Evolutionary conservation across 164 flowering plant genomes (phyloP).

Genomic region (Umbellularia californica): DNA sequence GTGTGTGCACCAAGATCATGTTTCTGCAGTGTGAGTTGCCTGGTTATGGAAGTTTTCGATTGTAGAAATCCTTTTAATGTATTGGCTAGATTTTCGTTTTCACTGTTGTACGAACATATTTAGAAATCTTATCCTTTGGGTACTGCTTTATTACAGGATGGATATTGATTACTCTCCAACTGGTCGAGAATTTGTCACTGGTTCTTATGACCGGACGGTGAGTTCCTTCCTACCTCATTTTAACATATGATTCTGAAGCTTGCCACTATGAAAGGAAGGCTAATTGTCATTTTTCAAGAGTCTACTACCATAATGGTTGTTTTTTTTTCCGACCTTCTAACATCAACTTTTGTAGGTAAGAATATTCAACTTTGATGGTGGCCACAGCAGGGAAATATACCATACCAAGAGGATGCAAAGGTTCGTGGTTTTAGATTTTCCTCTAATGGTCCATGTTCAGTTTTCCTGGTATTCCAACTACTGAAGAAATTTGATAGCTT

Average conservation of each 20-base stretch:
- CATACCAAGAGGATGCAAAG: constrained; percentile 99
- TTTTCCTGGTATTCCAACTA: background rate
- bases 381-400: constrained; percentile 89
- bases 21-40: constrained; percentile 84
- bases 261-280: background rate
- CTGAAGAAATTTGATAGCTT: background rate
- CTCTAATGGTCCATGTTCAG: background rate
- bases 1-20: constrained; percentile 90
- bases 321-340: background rate
- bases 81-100: background rate
- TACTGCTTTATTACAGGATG: constrained; percentile 51
- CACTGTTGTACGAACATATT: too few relatives aligned
- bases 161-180: constrained; percentile 98
- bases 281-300: background rate
- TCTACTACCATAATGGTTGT: background rate
- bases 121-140: background rate
- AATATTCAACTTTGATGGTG: constrained; percentile 86
- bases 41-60: background rate
- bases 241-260: background rate
- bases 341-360: constrained; percentile 51
- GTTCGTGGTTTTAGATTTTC: constrained; percentile 25
- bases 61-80: background rate
- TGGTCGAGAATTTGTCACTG: constrained; percentile 95
- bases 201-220: constrained; percentile 96
- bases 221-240: constrained; percentile 24